Base-by-base conservation (phyloP, 495 filamentous ascomycete species). In the Neurospora discreta region DNA sequence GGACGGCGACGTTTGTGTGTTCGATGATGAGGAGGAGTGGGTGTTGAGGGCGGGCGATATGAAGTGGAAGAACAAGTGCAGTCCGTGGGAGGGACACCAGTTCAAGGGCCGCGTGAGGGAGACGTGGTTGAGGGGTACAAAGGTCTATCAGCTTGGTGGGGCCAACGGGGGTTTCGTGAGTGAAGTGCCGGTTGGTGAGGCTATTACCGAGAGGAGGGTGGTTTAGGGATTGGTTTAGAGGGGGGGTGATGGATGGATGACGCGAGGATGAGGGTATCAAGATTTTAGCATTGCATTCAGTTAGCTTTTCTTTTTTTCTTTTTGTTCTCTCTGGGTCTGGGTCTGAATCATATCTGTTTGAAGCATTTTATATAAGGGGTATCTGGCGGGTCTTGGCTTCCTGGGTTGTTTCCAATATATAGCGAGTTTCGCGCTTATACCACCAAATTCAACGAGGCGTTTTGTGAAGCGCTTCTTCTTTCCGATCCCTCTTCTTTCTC, bases 51-150 rank as follows among this genome's bases (percentile, higher is more conserved):
- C 81, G 10, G 78, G 78, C 52, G 84, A 86, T 39, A 97, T 99
- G 95, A 86, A 95, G 46, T 99, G 97, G 87, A 89, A 94, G 75
- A 98, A 99, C 80, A 96, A 97, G 80, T 92, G 93, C 83, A 92
- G 89, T 33, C 95, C 95, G 3, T 99, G 97, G 84, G 92, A 98
- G 81, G 93, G 93, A 33, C 90, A 89, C 75, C 87, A 80, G 7
- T 88, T 99, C 78, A 87, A 84, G 71, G 95, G 95, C 0, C 87
- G 92, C 73, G 95, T 98, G 16, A 86, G 83, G 69, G 93, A 97
- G 85, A 98, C 95, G 10, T 98, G 93, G 93, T 77, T 99, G 58
- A 84, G 95, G 41, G 95, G 95, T 1, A 81, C 82, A 74, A 90
- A 87, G 78, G 87, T 98, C 39, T 97, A 91, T 79, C 85, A 87